Conservation (phyloP, 768 basidiomycete species). For the Leucocoprinus sp. region DNA sequence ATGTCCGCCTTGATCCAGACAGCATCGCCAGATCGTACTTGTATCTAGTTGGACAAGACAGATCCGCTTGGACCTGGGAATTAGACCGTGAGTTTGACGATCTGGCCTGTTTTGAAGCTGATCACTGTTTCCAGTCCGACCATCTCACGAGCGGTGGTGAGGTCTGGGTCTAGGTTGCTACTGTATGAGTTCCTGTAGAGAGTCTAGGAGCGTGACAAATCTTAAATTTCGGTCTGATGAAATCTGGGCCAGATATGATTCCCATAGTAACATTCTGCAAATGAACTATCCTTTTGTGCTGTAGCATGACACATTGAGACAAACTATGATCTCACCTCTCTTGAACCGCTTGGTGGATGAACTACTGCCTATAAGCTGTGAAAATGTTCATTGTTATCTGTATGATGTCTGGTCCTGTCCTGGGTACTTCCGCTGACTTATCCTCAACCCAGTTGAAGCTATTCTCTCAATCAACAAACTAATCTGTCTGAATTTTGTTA, state of each 20-base stretch:
- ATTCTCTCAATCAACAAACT: slow-evolving; percentile 43
- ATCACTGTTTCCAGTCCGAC: slow-evolving; percentile 25
- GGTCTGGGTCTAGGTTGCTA: too few species aligned
- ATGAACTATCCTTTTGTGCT: too few species aligned
- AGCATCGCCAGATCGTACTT: slow-evolving; percentile 67
- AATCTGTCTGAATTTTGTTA: slow-evolving; percentile 48
- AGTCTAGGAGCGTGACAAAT: too few species aligned
- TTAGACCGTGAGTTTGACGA: slow-evolving; percentile 57
- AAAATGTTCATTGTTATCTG: too few species aligned
- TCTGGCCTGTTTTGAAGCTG: neutral
- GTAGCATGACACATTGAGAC: neutral
- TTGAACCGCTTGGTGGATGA: slow-evolving; percentile 21
- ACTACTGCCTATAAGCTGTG: neutral
- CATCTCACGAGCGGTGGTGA: slow-evolving; percentile 40
- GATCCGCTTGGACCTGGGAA: slow-evolving; percentile 75
- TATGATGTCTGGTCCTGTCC: too few species aligned
- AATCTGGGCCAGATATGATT: too few species aligned
- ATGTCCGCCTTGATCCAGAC: slow-evolving; percentile 48
- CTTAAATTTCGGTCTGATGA: too few species aligned
- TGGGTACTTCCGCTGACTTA: too few species aligned
- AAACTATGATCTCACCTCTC: slow-evolving; percentile 33
- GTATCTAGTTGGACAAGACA: slow-evolving; percentile 59
- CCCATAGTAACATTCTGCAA: too few species aligned
- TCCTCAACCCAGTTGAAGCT: slow-evolving; percentile 36
- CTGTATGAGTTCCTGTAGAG: too few species aligned